Conservation (phyloP, 2,329 filamentous ascomycete species). For the Apiospora hydei region DNA sequence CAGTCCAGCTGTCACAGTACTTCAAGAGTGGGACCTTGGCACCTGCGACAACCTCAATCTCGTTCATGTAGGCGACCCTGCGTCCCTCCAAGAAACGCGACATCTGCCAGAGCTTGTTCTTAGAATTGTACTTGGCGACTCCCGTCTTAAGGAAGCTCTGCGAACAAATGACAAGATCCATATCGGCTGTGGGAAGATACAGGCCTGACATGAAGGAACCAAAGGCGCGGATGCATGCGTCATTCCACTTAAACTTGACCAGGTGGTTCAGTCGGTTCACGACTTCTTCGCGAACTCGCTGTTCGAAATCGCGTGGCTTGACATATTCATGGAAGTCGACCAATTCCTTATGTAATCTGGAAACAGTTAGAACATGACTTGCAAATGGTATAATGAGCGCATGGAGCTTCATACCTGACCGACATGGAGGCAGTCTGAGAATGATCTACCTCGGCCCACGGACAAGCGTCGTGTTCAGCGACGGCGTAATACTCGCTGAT, state of each 20-base stretch:
- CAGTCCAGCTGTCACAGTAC: constrained; percentile 79
- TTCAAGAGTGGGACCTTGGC: constrained; percentile 94
- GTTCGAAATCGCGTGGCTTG: constrained; percentile 78
- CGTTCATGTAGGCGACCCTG: constrained; percentile 62
- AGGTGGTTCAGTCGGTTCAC: constrained; percentile 71
- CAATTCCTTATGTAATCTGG: constrained; percentile 87
- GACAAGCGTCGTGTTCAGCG: too few relatives aligned
- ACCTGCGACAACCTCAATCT: constrained; percentile 72
- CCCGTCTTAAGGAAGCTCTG: constrained; percentile 62
- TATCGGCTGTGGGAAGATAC: constrained; percentile 78
- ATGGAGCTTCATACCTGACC: constrained; percentile 49
- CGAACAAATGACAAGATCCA: constrained; percentile 87
- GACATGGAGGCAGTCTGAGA: constrained; percentile 49
- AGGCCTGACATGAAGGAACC: constrained; percentile 93
- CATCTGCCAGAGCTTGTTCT: constrained; percentile 68
- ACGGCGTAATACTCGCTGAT: constrained; percentile 61
- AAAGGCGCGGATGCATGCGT: constrained; percentile 75
- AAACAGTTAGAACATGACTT: neutral
- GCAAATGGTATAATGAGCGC: neutral
- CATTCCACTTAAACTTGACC: constrained; percentile 64
- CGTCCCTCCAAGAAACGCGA: constrained; percentile 62
- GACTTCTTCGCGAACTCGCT: constrained; percentile 75
- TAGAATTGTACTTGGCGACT: constrained; percentile 56
- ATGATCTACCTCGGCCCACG: constrained; percentile 70
- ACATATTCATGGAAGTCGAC: constrained; percentile 89